These are phyloP conservation scores for Aspergillus sp. DNA, from an alignment of 2,329 filamentous ascomycete species.

Conservation along the genomic window DNA sequence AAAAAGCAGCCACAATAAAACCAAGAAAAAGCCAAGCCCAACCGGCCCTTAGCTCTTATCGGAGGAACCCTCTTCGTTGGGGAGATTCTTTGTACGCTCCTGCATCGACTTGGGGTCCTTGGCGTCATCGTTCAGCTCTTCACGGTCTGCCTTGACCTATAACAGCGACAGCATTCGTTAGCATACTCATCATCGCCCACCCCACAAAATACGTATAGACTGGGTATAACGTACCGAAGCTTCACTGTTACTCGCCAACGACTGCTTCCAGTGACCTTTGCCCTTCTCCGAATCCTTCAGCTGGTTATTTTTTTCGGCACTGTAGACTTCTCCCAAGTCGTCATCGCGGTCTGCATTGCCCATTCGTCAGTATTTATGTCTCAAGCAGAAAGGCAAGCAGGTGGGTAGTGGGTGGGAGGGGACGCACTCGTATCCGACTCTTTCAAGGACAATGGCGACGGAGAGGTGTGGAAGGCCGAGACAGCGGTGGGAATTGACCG, in stretches of 20 bases:
- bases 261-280: constrained; percentile 65
- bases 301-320: constrained; percentile 55
- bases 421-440: constrained; percentile 29
- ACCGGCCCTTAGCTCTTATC: background rate
- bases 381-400: background rate
- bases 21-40: background rate
- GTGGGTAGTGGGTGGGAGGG: background rate
- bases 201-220: background rate
- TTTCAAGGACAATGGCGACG: constrained; percentile 21
- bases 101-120: constrained; percentile 46
- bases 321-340: constrained; percentile 37
- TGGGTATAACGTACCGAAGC: constrained; percentile 50
- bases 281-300: constrained; percentile 47
- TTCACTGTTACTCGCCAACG: constrained; percentile 71
- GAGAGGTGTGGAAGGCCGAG: constrained; percentile 24
- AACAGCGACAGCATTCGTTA: background rate
- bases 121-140: constrained; percentile 31
- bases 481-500: constrained; percentile 8
- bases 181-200: background rate
- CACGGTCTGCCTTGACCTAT: constrained; percentile 54
- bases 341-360: constrained; percentile 32
- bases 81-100: constrained; percentile 49
- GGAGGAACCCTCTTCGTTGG: constrained; percentile 2
- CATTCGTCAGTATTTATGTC: background rate
- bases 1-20: background rate